Percentiles rank a stretch among this genome's conserved stretches.
Conservation (phyloP, 2,329 filamentous ascomycete species). For the Diaporthe ampelina region DNA sequence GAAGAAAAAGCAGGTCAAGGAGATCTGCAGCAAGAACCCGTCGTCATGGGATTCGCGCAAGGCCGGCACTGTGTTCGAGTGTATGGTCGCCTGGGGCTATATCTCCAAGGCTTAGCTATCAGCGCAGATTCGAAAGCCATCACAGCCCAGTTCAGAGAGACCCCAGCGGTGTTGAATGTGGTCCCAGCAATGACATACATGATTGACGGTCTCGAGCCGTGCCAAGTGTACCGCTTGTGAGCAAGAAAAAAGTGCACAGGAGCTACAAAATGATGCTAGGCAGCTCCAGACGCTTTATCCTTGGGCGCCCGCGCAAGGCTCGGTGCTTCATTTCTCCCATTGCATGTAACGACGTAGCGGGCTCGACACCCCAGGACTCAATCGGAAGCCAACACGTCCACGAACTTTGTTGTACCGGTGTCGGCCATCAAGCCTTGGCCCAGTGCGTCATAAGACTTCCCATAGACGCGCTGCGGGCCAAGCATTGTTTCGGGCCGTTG, state of each 20-base stretch:
- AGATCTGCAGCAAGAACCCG: conserved; percentile 75
- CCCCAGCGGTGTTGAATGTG: background rate
- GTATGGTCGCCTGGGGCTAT: conserved; percentile 94
- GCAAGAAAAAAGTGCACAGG: background rate
- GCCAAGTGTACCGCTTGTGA: background rate
- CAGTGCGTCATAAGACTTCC: background rate
- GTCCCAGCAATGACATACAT: background rate
- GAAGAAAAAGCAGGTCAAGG: conserved; percentile 94
- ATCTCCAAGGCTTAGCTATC: conserved; percentile 79
- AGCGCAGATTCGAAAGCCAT: background rate
- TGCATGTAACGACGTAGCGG: background rate
- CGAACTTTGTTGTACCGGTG: background rate
- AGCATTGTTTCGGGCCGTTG: conserved; percentile 20
- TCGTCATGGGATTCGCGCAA: conserved; percentile 81
- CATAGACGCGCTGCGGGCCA: conserved; percentile 11
- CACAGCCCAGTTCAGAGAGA: background rate
- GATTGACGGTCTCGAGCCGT: background rate
- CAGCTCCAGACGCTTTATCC: background rate
- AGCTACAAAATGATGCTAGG: background rate
- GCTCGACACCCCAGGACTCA: background rate
- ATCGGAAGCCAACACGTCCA: background rate
- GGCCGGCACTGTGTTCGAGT: conserved; percentile 89
- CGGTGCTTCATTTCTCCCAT: background rate
- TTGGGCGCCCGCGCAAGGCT: background rate
- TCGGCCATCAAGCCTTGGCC: background rate